Conservation (phyloP, 73 alveolate species). For the Paramecium octaurelia region DNA sequence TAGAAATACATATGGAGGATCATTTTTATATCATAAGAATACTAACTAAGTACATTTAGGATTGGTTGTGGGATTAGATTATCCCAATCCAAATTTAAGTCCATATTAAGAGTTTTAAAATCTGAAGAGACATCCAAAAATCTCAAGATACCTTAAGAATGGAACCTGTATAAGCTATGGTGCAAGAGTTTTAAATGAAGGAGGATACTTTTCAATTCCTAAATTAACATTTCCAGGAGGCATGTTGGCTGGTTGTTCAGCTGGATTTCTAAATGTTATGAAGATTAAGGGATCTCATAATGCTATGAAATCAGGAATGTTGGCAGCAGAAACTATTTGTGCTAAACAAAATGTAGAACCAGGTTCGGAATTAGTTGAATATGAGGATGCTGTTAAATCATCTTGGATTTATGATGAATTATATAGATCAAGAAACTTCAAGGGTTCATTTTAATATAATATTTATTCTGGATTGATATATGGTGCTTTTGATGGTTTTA, state of each 20-base stretch:
- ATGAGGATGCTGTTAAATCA: constrained; percentile 43
- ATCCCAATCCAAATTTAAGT: constrained; percentile 86
- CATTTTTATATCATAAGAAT: constrained; percentile 86
- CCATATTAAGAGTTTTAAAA: constrained; percentile 82
- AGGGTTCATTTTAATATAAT: constrained; percentile 71
- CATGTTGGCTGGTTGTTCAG: constrained; percentile 92
- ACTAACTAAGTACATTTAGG: constrained; percentile 74
- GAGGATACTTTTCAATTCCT: constrained; percentile 94
- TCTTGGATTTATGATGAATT: constrained; percentile 70
- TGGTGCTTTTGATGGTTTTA: constrained; percentile 62
- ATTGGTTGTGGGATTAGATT: constrained; percentile 91
- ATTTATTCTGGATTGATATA: constrained; percentile 76
- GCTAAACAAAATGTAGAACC: constrained; percentile 56
- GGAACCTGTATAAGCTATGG: constrained; percentile 95
- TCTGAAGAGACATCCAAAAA: constrained; percentile 81
- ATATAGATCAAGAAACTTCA: constrained; percentile 60
- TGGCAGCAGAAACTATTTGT: constrained; percentile 85
- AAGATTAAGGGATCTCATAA: constrained; percentile 93
- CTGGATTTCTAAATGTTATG: constrained; percentile 93
- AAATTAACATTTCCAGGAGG: constrained; percentile 96
- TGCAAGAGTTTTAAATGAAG: constrained; percentile 90
- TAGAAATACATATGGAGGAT: constrained; percentile 86
- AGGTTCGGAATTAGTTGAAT: constrained; percentile 65
- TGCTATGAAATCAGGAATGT: constrained; percentile 91
- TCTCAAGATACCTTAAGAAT: constrained; percentile 66